Base-by-base conservation (phyloP, 1,284 basidiomycete species). In the Schizophyllum commune region DNA sequence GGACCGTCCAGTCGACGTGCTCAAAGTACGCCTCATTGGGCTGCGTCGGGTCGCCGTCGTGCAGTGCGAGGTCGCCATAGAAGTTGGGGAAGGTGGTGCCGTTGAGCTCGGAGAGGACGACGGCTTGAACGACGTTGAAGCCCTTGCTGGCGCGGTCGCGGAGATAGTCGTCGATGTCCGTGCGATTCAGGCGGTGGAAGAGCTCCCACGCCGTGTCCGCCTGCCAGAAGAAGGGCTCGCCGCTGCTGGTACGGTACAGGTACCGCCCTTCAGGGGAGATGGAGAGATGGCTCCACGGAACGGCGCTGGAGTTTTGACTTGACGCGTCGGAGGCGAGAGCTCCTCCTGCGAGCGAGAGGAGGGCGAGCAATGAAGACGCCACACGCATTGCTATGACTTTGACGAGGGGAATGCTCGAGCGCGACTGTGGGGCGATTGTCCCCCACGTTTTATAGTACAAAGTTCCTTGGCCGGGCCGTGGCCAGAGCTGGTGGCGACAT, bases 151-250 rank as follows among this genome's bases (percentile, higher is more conserved):
- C 58, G 34, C 58, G 58, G 51, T 59, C 58, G 52, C 34, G 52
- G 32, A 59, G 58, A 54, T 59, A 59, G 5, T 11, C 33, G 19
- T 59, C 58, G 52, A 51, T 51, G 34, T 59, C 58, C 20, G 58
- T 59, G 51, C 52, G 32, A n/a, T 59, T 59, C n/a, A 59, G 58
- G 15, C 58, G 58, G 52, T 59, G 58, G 21, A 59, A 59, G 21
- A 59, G 58, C 52, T 51, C 34, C 58, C 58, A 59, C 19, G 58
- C 58, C 22, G 58, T 59, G 52, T 59, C 58, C 19, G 58, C 58
- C 58, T 59, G 58, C 58, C 58, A 59, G 58, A 59, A 59, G 58
- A 59, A 59, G 47, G 58, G 58, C 51, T 21, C 17, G 9, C 58
- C 51, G 58, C 52, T 59, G 52, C n/a, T 11, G 13, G 47, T 52